Evolutionary conservation across 495 filamentous ascomycete species (phyloP), one percentile per base, ranked within the genome.

Genomic region (Elasticomyces elasticus): DNA sequence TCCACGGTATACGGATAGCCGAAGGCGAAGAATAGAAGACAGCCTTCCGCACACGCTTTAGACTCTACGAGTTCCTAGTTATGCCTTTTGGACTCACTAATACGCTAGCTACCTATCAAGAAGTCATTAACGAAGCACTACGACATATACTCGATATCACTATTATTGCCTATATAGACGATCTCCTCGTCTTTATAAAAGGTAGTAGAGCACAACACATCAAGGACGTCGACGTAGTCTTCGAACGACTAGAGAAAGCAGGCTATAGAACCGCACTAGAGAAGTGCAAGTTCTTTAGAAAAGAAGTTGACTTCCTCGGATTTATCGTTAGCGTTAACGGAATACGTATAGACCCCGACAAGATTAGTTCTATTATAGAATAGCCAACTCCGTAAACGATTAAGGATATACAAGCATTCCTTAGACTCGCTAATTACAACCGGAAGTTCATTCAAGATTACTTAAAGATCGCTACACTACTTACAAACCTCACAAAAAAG

Each of bases 41-140:
- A 7, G 42, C 42, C 42, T 45, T 45, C 25, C 22, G 42, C 12
- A 45, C 15, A 45, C 24, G 24, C 42, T 45, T 9, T 45, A 45
- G 42, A 45, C 42, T 45, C 19, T 45, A 7, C 42, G 19, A 45
- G 15, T 45, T 45, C 24, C 20, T n/a, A 43, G 40, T 43, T 43
- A 43, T 43, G 20, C 40, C 20, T 7, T n/a, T 43, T 7, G 40
- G 40, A 7, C 40, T 43, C 7, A 43, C 20, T n/a, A 43, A 43
- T 19, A 19, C 40, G 17, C 40, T 43, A 43, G 20, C 20, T n/a
- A 43, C 20, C 12, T 43, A 43, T 22, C 20, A 43, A 43, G 17
- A 43, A 19, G 40, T 43, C 20, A 43, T 43, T 43, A 43, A 43
- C 20, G 20, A 43, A 15, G 20, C 20, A 43, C 13, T 43, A 7